phyloP scores from a whole-genome alignment of 345 rosid species.

The Psidium guajava region DNA sequence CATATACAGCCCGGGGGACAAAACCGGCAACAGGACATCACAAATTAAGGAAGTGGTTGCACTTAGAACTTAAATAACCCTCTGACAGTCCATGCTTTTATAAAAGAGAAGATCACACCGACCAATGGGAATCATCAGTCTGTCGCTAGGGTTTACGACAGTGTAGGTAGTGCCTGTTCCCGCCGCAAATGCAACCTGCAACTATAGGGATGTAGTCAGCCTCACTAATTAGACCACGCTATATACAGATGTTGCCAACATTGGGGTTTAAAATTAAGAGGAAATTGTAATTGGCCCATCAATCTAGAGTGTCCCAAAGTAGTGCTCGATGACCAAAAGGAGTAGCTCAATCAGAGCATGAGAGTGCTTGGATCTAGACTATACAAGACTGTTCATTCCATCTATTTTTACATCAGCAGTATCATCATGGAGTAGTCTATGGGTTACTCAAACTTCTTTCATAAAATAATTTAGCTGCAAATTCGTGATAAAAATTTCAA shows the following conservation, averaged over 20 bases:
- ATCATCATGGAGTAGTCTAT: not conserved
- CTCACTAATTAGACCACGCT: no score
- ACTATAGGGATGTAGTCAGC: no score
- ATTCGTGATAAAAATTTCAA: not conserved
- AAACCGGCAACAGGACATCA: conserved; percentile 41
- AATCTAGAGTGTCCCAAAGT: not conserved
- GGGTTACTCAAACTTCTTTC: not conserved
- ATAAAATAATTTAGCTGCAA: not conserved
- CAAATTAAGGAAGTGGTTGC: no score
- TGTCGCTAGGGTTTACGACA: no score
- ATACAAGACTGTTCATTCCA: not conserved
- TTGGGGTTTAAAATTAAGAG: no score
- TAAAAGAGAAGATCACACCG: no score
- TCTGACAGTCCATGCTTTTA: not conserved
- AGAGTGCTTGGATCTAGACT: not conserved
- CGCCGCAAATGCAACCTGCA: no score
- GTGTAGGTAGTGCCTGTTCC: no score
- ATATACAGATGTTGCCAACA: no score
- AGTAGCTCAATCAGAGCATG: not conserved
- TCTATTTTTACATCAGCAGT: not conserved
- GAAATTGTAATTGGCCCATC: not conserved
- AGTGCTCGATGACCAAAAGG: not conserved
- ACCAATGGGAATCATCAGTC: no score
- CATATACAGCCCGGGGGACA: conserved; percentile 39
- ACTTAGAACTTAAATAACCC: no score